A percentile compares a stretch with the other conserved stretches of the same genome.
These are phyloP conservation scores for Coccomyxa sp. DNA, from an alignment of 139 green algal genomes.

Conservation along the genomic window DNA sequence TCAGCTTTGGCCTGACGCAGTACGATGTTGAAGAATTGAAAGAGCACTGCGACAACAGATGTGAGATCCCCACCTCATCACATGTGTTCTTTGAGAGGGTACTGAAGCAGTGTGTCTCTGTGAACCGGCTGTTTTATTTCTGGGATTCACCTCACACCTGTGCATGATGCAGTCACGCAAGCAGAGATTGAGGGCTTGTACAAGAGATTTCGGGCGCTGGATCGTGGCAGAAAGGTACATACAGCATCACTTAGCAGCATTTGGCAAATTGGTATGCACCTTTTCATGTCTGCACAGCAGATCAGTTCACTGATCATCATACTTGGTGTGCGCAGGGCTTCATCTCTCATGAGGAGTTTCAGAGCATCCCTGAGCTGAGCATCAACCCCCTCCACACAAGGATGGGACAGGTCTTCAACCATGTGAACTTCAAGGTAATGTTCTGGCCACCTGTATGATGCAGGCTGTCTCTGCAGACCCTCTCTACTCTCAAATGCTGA, in stretches of 20 bases:
- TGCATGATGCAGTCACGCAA: slow-evolving; percentile 58
- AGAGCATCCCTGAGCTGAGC: slow-evolving; percentile 90
- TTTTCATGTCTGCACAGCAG: not conserved
- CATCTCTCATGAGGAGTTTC: slow-evolving; percentile 73
- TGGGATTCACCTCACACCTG: too few species aligned
- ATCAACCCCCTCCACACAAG: slow-evolving; percentile 88
- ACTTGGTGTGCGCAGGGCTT: not conserved
- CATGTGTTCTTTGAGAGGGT: too few species aligned
- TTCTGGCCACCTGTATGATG: not conserved
- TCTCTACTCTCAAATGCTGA: too few species aligned
- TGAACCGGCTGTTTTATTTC: too few species aligned
- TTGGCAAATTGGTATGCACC: not conserved
- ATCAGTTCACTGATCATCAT: not conserved
- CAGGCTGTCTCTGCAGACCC: not conserved
- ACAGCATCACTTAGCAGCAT: too few species aligned
- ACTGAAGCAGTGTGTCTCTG: too few species aligned
- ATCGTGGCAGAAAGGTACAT: slow-evolving; percentile 72
- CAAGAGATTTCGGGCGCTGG: slow-evolving; percentile 82
- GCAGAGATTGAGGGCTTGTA: slow-evolving; percentile 87
- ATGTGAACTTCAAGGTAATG: slow-evolving; percentile 81
- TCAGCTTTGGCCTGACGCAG: slow-evolving; percentile 80
- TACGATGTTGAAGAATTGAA: slow-evolving; percentile 89
- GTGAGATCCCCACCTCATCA: slow-evolving; percentile 32
- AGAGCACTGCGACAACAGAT: slow-evolving; percentile 46
- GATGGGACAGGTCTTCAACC: slow-evolving; percentile 78